Evolutionary conservation across 2,329 filamentous ascomycete genomes (phyloP).

Genomic region (Tolypocladium tropicale): DNA sequence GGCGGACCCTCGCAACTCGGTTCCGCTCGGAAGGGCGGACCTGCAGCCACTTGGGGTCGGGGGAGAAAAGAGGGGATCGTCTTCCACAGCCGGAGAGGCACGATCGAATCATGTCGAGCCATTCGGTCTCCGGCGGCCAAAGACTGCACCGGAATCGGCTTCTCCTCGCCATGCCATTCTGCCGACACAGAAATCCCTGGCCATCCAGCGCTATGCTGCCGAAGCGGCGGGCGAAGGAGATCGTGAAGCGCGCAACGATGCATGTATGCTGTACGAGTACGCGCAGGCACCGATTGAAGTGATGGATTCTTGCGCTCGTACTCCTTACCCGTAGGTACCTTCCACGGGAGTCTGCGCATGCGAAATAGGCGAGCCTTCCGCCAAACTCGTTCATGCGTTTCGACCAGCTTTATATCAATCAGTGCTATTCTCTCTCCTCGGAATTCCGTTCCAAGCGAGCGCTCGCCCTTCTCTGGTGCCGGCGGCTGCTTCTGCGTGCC

Average conservation of each 20-base stretch:
- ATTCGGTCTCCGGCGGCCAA: neutral
- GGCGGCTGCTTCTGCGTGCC: neutral
- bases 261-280: no score
- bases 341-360: no score
- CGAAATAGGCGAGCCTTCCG: neutral
- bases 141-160: neutral
- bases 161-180: slow-evolving; percentile 2
- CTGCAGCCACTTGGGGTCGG: neutral
- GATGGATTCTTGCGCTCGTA: no score
- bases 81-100: neutral
- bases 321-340: no score
- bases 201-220: neutral
- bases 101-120: neutral
- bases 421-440: neutral
- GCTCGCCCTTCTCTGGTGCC: neutral
- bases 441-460: neutral
- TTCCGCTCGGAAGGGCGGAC: neutral
- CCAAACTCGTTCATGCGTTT: neutral
- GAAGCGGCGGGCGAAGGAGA: neutral
- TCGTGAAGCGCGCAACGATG: neutral
- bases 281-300: no score
- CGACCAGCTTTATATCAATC: no score
- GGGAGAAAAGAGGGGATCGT: neutral
- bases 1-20: neutral
- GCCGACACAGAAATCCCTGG: neutral